Base-by-base conservation (phyloP, 805 yeast species). In the Yarrowia sp. region DNA sequence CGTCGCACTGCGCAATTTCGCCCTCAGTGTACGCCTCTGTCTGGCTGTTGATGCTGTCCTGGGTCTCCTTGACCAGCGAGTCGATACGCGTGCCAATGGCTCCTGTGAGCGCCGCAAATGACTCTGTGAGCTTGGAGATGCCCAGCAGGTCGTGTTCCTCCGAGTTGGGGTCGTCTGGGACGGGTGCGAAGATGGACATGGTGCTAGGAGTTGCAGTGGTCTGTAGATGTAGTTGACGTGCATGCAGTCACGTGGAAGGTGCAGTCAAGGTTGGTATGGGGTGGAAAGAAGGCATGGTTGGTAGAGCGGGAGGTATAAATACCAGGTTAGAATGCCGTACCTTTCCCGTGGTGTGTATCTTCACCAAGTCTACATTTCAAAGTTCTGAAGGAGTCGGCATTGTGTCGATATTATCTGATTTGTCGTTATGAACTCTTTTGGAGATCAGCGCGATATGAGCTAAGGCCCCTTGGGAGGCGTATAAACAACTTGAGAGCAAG, bases 1-100 rank as follows among this genome's bases (percentile, higher is more conserved):
- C 53, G 35, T 68, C 71, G 5, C 67, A 67, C 6, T 36, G 39
- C 2, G 61, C 64, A 12, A 68, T 33, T 19, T 66, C 66, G 6
- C 53, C 59, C 24, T 42, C 35, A 35, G 56, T 63, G 16, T 39
- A 35, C 13, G 44, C 27, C 53, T 38, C 31, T 36, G 39, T 47
- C 61, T 64, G 22, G 64, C 64, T 9, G 49, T 25, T 25, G 51
- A 49, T 12, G 59, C 68, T 66, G 4, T 36, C 53, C 18, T 63
- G 63, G 10, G 71, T 65, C 25, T 25, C 29, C n/a, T 66, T 63
- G 18, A 68, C 61, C 25, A 68, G 60, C 9, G 63, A 60, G 13
- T 41, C 39, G 12, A 68, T 65, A n/a, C 69, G 62, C 21, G 39
- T 41, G 13, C 63, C 38, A 24, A 62, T 42, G 22, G 55, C 55